Percentiles rank a stretch among this genome's conserved stretches.
Evolutionary conservation across 495 filamentous ascomycete genomes (phyloP).

Genomic region (Clavariopsis aquatica): DNA sequence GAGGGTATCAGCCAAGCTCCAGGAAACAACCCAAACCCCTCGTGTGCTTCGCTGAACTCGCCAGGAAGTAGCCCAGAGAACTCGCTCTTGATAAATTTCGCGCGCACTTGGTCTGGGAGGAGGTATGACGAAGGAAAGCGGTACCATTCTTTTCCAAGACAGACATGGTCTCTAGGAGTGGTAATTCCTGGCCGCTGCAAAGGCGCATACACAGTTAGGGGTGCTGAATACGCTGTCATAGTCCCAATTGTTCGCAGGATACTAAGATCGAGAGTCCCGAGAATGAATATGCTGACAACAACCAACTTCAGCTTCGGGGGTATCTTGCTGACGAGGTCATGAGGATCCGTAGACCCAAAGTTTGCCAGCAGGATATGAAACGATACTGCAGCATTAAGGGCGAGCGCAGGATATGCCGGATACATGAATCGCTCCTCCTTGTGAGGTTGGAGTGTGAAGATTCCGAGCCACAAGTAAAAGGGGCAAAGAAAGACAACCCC

Average conservation of each 20-base stretch:
- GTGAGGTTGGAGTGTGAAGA: slow-evolving; percentile 90
- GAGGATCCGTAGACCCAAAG: slow-evolving; percentile 67
- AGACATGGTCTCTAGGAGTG: slow-evolving; percentile 67
- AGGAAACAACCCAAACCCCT: slow-evolving; percentile 61
- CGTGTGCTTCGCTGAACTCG: slow-evolving; percentile 74
- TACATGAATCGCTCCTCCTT: slow-evolving; percentile 99
- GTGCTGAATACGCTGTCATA: slow-evolving; percentile 81
- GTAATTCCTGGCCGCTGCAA: slow-evolving; percentile 54
- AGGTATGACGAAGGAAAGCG: slow-evolving; percentile 94
- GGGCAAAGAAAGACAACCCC: slow-evolving; percentile 76
- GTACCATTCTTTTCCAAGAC: slow-evolving; percentile 98
- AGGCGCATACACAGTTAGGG: slow-evolving; percentile 71
- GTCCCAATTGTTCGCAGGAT: slow-evolving; percentile 76
- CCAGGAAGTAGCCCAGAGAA: slow-evolving; percentile 90
- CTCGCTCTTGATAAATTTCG: slow-evolving; percentile 85
- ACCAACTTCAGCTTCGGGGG: slow-evolving; percentile 68
- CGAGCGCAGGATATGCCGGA: slow-evolving; percentile 87
- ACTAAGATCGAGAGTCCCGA: slow-evolving; percentile 62
- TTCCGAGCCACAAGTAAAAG: slow-evolving; percentile 91
- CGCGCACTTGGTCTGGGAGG: slow-evolving; percentile 73
- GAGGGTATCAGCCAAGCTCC: slow-evolving; percentile 77
- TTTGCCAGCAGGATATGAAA: slow-evolving; percentile 75
- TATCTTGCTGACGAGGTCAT: slow-evolving; percentile 65
- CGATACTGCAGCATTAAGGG: slow-evolving; percentile 86
- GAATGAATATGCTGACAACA: slow-evolving; percentile 56